Base-by-base conservation (phyloP, 768 basidiomycete species). In the Mycena capillaripes region DNA sequence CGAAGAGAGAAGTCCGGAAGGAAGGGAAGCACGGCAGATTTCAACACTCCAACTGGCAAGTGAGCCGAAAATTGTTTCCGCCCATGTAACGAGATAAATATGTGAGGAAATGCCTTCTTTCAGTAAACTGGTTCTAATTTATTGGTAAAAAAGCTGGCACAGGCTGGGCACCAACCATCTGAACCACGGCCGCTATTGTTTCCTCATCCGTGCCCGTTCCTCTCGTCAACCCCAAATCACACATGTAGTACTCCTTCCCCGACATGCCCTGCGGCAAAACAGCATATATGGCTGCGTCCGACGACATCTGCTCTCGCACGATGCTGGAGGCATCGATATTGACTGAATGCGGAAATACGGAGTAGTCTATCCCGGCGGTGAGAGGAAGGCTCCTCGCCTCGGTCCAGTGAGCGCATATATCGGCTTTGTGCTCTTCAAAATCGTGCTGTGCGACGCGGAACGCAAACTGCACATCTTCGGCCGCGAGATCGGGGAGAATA, bases 311-410 rank as follows among this genome's bases (percentile, higher is more conserved):
- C 17, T 46, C 61, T 0, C 36, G 17, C 2, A 70, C 56, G 12
- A 36, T 40, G 9, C 7, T 23, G 12, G 64, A 63, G 0, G 29
- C 23, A 1, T 55, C 63, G 29, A 40, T 61, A 16, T 25, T 42
- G 21, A 52, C 46, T 9, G 29, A 9, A 29, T 32, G 55, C 6
- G 69, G 69, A 29, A 70, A 64, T 21, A 65, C 62, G 7, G 69
- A 50, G 14, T 70, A 70, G 38, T 70, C 69, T 32, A 70, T 59
- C 40, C 69, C 69, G 48, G 69, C 69, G n/a, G 7, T n/a, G 44
- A 70, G 44, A 7, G 69, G 69, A 4, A 70, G 69, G 3, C 44
- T 70, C n/a, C 69, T 57, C 7, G 55, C 25, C 4, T 19, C 36
- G 57, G 27, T 29, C 69, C 69, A 70, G 6, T 21, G 3, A 3